Evolutionary conservation across 805 yeast genomes (phyloP), one percentile per base, ranked within the genome.

Genomic region (Wickerhamiella lipophila): DNA sequence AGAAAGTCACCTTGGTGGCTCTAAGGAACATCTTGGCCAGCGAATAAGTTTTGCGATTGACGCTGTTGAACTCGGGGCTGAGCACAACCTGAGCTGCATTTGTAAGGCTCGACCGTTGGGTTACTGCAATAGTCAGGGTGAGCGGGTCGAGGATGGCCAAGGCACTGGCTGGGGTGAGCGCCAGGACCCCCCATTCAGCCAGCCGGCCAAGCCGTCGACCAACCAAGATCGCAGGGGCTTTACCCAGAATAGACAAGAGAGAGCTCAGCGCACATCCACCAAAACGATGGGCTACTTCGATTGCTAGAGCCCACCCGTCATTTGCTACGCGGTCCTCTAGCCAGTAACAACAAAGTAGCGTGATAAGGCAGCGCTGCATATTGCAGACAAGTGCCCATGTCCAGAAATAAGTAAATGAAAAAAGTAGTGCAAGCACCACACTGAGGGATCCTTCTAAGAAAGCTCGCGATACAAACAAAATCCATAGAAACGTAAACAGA

Each of bases 311-410:
- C 43, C 43, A 39, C 18, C 12, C 21, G 23, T 30, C 35, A 9
- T 3, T 25, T 16, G 13, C 21, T 16, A 3, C 18, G n/a, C 42
- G 39, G 3, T 15, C 8, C 30, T 30, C 30, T 18, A 46, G 32
- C 71, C 71, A 69, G 49, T 64, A 66, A 5, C 63, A 55, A 11
- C 68, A 68, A 3, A 66, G 54, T 6, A 62, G 60, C 1, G 70
- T 53, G 5, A 67, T 54, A 2, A 66, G 53, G 16, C 60, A 60
- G n/a, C 68, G 58, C 49, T 66, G 66, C 42, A 68, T 55, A 8
- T 67, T 67, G 39, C 64, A 55, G 12, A 69, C 51, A 18, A 69
- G 62, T 2, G 68, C 66, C 67, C 69, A 66, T 1, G 71, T 64
- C 73, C 73, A 69, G 36, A 69, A 51, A 51, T 64, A 68, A 63